Percentiles rank a stretch among this genome's conserved stretches.
These are phyloP conservation scores for Macadamia integrifolia DNA, from an alignment of 164 flowering plant species.

Conservation along the genomic window DNA sequence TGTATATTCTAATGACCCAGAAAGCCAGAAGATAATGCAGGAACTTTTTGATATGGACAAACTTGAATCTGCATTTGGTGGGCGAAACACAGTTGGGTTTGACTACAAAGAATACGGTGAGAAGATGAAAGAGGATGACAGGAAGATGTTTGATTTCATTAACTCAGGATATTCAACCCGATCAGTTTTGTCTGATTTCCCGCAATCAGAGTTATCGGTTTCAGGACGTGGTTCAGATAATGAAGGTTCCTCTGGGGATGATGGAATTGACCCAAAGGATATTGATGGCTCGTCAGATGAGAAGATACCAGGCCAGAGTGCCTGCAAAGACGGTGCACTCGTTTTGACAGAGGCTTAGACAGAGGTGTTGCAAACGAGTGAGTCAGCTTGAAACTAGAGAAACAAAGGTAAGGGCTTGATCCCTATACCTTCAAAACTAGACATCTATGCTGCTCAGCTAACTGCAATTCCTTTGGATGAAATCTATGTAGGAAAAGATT, in stretches of 20 bases:
- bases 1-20: constrained; percentile 58
- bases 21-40: constrained; percentile 69
- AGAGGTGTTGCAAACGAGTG: not conserved
- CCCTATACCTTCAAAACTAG: too few relatives aligned
- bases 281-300: not conserved
- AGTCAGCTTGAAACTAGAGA: constrained; percentile 2
- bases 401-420: not conserved
- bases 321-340: constrained; percentile 2
- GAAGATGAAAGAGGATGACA: constrained; percentile 23
- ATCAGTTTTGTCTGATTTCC: constrained; percentile 1
- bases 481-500: too few relatives aligned
- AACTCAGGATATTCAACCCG: constrained; percentile 4
- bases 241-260: constrained; percentile 3
- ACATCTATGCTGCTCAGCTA: too few relatives aligned
- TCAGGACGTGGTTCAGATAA: constrained; percentile 4
- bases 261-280: not conserved
- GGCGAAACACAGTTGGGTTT: constrained; percentile 47
- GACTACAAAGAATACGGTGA: constrained; percentile 50
- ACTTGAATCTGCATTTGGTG: constrained; percentile 78
- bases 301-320: constrained; percentile 8
- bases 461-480: too few relatives aligned
- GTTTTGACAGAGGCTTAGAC: constrained; percentile 4
- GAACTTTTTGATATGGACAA: constrained; percentile 63
- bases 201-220: constrained; percentile 5
- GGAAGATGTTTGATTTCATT: constrained; percentile 8